Evolutionary conservation across 352 stramenopile species (phyloP).

Genomic region (Phytophthora litchii): DNA sequence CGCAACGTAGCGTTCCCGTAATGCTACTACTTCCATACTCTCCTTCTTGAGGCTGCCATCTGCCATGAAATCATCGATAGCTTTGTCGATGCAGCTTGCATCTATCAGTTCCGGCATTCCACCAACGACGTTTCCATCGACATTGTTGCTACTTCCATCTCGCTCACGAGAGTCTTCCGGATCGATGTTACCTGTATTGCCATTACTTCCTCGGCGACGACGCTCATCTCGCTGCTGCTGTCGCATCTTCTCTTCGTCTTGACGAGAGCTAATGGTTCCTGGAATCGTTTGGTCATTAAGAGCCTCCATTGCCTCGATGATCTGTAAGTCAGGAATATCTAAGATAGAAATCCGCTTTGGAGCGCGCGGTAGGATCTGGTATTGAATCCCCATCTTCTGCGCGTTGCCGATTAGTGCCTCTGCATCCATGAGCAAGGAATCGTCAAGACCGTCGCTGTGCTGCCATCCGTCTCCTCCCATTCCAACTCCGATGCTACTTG

Average conservation of each 20-base stretch:
- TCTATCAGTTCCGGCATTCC: constrained; percentile 31
- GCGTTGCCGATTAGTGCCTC: constrained; percentile 74
- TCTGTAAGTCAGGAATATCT: constrained; percentile 72
- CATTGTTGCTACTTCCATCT: constrained; percentile 25
- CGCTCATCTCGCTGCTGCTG: constrained; percentile 31
- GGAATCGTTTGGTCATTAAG: constrained; percentile 16
- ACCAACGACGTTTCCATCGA: constrained; percentile 27
- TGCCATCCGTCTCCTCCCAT: constrained; percentile 29
- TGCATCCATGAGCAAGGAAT: constrained; percentile 66
- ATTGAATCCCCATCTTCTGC: constrained; percentile 73
- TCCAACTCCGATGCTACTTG: constrained; percentile 30
- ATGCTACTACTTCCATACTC: constrained; percentile 35
- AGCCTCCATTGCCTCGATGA: constrained; percentile 58
- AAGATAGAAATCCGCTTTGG: constrained; percentile 67
- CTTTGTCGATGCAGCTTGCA: constrained; percentile 50
- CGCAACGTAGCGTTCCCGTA: constrained; percentile 61
- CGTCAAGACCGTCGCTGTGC: constrained; percentile 44
- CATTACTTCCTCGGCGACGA: constrained; percentile 27
- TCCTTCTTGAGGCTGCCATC: constrained; percentile 19
- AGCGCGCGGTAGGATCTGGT: constrained; percentile 56
- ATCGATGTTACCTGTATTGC: constrained; percentile 22
- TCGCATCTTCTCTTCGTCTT: constrained; percentile 27
- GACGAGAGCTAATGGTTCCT: constrained; percentile 9
- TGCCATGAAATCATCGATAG: constrained; percentile 55
- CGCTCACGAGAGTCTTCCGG: constrained; percentile 18